phyloP scores from a whole-genome alignment of 495 filamentous ascomycete genomes.

The Daldinia childiae region DNA sequence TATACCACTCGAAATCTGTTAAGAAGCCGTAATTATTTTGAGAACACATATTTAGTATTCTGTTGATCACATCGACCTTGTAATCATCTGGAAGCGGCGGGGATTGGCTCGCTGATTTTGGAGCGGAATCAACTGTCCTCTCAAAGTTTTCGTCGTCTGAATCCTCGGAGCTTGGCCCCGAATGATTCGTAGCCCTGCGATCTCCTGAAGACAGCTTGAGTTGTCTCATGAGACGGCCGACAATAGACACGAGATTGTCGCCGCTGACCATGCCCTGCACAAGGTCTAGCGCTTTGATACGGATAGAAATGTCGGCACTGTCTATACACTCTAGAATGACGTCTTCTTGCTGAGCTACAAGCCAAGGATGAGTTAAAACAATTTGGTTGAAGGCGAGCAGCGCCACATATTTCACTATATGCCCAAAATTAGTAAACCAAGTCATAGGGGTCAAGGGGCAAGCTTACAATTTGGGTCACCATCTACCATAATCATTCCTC shows the following conservation, averaged over 20 bases:
- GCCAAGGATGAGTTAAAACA: slow-evolving; percentile 82
- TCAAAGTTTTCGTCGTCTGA: slow-evolving; percentile 68
- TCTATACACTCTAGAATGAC: slow-evolving; percentile 96
- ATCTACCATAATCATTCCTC: slow-evolving; percentile 92
- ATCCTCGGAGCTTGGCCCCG: slow-evolving; percentile 49
- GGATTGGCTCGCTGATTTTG: slow-evolving; percentile 48
- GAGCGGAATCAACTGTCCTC: slow-evolving; percentile 47
- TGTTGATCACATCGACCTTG: slow-evolving; percentile 75
- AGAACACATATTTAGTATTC: slow-evolving; percentile 91
- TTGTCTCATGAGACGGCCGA: slow-evolving; percentile 86
- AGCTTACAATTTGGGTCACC: slow-evolving; percentile 90
- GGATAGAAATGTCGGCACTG: slow-evolving; percentile 94
- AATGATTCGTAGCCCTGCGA: slow-evolving; percentile 46
- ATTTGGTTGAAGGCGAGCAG: slow-evolving; percentile 94
- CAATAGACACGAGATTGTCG: slow-evolving; percentile 82
- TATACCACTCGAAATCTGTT: slow-evolving; percentile 95
- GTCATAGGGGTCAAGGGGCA: background rate
- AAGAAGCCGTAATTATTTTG: slow-evolving; percentile 85
- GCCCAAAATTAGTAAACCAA: slow-evolving; percentile 23
- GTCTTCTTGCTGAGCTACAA: slow-evolving; percentile 91
- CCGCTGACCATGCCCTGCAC: slow-evolving; percentile 89
- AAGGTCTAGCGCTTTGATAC: slow-evolving; percentile 89
- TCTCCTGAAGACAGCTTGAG: slow-evolving; percentile 63
- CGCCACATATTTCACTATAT: slow-evolving; percentile 92
- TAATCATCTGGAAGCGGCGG: slow-evolving; percentile 81